Evolutionary conservation across 495 filamentous ascomycete species (phyloP).

Genomic region (Thermochaetoides thermophila): DNA sequence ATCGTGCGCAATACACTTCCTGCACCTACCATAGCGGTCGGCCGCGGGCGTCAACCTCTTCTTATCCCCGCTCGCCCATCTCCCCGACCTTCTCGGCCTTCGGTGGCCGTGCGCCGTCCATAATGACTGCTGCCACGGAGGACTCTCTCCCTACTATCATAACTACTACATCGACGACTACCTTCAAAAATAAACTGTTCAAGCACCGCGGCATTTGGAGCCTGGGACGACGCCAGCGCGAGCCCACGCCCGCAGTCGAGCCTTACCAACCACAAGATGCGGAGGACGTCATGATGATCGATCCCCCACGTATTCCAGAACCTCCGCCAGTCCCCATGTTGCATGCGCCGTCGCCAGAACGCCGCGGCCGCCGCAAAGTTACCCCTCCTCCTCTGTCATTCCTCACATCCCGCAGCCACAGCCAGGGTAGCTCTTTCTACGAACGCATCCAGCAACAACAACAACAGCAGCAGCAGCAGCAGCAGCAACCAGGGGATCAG

Average conservation of each 20-base stretch:
- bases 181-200: no score
- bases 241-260: no score
- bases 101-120: not conserved
- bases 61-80: not conserved
- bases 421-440: no score
- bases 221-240: not conserved
- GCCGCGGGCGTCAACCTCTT: constrained; percentile 8
- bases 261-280: no score
- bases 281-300: constrained; percentile 6
- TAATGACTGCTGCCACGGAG: no score
- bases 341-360: not conserved
- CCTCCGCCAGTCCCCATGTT: not conserved
- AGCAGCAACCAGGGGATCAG: not conserved
- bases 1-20: no score
- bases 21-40: not conserved
- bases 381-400: constrained; percentile 1
- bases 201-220: not conserved
- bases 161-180: no score
- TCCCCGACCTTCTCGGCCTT: constrained; percentile 3
- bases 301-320: not conserved
- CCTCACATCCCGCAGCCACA: constrained; percentile 1
- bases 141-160: no score
- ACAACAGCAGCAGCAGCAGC: not conserved
- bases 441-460: constrained; percentile 9
- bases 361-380: not conserved